Evolutionary conservation across 768 basidiomycete species (phyloP).

Genomic region (Phylloporus sp.): DNA sequence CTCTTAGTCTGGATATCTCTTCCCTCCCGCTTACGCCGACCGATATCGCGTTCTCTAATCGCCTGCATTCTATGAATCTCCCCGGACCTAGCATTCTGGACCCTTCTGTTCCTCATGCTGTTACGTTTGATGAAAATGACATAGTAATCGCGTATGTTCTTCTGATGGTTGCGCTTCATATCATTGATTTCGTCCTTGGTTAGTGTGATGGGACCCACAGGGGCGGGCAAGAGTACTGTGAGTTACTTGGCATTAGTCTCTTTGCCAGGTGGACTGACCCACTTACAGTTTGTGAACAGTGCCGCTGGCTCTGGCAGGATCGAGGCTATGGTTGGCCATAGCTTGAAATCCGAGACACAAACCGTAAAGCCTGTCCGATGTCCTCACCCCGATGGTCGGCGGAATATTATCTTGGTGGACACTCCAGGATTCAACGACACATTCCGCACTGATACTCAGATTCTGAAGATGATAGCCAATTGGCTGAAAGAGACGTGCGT

Average conservation of each 20-base stretch:
- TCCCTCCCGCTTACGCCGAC: not conserved
- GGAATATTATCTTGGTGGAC: slow-evolving; percentile 13
- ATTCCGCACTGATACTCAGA: slow-evolving; percentile 1
- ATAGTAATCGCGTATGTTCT: slow-evolving; percentile 19
- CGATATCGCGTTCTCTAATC: not conserved
- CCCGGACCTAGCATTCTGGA: not conserved
- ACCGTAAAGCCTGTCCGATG: slow-evolving; percentile 5
- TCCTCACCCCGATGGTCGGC: slow-evolving; percentile 13
- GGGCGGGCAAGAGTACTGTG: slow-evolving; percentile 18
- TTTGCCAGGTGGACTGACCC: not conserved
- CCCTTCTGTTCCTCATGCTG: not conserved
- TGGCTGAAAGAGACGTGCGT: slow-evolving; percentile 19
- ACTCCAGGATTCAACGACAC: slow-evolving; percentile 20
- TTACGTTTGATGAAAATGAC: not conserved
- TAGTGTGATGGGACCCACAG: slow-evolving; percentile 18
- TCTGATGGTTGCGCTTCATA: not conserved
- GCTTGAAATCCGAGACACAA: slow-evolving; percentile 9
- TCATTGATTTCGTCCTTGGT: not conserved
- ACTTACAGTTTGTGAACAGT: slow-evolving; percentile 12
- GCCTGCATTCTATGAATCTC: not conserved
- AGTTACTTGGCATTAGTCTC: not conserved
- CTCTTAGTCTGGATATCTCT: not conserved
- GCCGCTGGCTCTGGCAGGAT: not conserved
- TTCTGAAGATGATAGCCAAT: slow-evolving; percentile 10
- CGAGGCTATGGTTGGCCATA: not conserved